Percentiles rank a stretch among this genome's conserved stretches.
Evolutionary conservation across 2,329 filamentous ascomycete genomes (phyloP).

Genomic region (Sporothrix phasma): DNA sequence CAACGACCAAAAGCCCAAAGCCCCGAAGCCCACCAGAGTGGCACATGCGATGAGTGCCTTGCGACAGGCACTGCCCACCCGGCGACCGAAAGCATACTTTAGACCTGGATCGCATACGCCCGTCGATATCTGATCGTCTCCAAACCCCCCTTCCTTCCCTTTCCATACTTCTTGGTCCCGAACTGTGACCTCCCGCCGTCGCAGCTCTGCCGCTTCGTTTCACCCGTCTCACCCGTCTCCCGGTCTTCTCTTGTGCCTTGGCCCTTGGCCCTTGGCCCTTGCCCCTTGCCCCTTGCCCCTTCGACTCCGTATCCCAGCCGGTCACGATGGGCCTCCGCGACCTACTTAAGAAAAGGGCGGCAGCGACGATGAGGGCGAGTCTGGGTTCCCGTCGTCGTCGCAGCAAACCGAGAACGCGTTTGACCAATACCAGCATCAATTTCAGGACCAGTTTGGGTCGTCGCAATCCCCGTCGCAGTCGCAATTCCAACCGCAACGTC

Average conservation of each 20-base stretch:
- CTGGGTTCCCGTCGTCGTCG: background rate
- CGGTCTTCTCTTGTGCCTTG: background rate
- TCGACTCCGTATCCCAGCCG: background rate
- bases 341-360: conserved; percentile 15
- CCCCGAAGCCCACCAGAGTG: too few species aligned
- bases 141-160: background rate
- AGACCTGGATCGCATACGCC: background rate
- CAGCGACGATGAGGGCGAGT: conserved; percentile 6
- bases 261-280: background rate
- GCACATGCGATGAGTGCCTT: background rate
- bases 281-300: background rate
- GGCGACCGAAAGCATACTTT: background rate
- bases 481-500: background rate
- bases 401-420: background rate
- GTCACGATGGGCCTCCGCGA: conserved; percentile 15
- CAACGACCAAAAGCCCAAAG: background rate
- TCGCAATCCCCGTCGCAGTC: background rate
- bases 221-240: too few species aligned
- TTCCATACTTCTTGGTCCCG: background rate
- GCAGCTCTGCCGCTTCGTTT: conserved; percentile 3
- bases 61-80: background rate
- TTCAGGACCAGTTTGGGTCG: background rate
- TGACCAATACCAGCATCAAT: conserved; percentile 3
- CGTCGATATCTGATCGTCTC: background rate
- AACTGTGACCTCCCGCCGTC: background rate